These are phyloP conservation scores for Thelephora ganbajun DNA, from an alignment of 768 basidiomycete species.

Conservation along the genomic window DNA sequence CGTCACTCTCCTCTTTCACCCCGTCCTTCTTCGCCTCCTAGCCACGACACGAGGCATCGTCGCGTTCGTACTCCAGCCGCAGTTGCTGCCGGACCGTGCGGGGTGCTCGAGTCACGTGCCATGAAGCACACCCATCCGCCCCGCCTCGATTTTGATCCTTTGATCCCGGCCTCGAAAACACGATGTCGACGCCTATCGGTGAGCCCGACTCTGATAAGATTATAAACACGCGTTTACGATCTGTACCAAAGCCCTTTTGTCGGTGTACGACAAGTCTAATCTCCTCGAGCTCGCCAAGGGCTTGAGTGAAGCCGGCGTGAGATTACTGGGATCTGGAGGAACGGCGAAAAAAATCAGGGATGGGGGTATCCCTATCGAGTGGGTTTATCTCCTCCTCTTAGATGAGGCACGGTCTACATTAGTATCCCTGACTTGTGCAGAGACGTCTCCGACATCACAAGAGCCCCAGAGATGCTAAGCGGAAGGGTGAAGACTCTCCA, in stretches of 20 bases:
- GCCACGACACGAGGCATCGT: too few relatives aligned
- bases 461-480: constrained; percentile 97
- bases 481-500: constrained; percentile 97
- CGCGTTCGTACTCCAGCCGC: too few relatives aligned
- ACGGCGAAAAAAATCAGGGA: constrained; percentile 97
- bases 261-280: constrained; percentile 91
- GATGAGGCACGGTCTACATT: neutral
- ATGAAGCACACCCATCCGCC: too few relatives aligned
- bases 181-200: constrained; percentile 22
- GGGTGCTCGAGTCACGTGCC: too few relatives aligned
- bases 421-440: constrained; percentile 25
- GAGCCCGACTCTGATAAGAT: constrained; percentile 4
- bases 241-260: constrained; percentile 56
- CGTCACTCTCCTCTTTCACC: too few relatives aligned
- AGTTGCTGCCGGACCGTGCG: too few relatives aligned
- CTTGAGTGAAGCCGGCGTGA: constrained; percentile 70
- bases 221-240: neutral
- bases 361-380: constrained; percentile 84
- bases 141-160: neutral
- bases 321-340: constrained; percentile 88
- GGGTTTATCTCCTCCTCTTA: constrained; percentile 19
- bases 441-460: constrained; percentile 95
- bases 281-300: constrained; percentile 81
- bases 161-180: neutral
- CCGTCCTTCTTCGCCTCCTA: too few relatives aligned